These are phyloP conservation scores for Penicillium cinerascens DNA, from an alignment of 495 filamentous ascomycete species.

Conservation along the genomic window DNA sequence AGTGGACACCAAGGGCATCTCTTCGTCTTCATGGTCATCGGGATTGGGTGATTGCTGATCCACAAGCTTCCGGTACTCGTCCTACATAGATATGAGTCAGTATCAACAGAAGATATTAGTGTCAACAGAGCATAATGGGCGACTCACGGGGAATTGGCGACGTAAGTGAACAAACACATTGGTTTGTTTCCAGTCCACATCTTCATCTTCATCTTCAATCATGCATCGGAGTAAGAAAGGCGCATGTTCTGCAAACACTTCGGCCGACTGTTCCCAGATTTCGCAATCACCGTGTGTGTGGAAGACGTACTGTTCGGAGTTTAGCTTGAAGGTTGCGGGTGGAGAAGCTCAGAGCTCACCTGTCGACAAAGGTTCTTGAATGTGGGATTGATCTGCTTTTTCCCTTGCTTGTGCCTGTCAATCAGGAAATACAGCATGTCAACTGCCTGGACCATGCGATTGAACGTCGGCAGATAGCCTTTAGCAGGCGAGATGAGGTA, in stretches of 20 bases:
- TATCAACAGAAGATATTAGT: neutral
- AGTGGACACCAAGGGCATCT: conserved; percentile 20
- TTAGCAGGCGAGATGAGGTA: conserved; percentile 64
- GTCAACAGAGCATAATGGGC: neutral
- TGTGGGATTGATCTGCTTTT: conserved; percentile 36
- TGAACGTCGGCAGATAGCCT: conserved; percentile 58
- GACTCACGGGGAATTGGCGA: conserved; percentile 45
- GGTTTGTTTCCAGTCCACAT: conserved; percentile 52
- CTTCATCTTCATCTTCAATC: conserved; percentile 55
- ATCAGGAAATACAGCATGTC: conserved; percentile 65
- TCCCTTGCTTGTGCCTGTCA: conserved; percentile 44
- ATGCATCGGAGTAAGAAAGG: conserved; percentile 56
- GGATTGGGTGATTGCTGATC: conserved; percentile 25
- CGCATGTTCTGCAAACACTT: conserved; percentile 51
- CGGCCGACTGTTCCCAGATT: conserved; percentile 45
- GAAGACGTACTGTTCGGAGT: conserved; percentile 35
- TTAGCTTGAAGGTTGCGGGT: conserved; percentile 2
- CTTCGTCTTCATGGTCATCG: conserved; percentile 24
- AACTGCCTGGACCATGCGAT: conserved; percentile 65
- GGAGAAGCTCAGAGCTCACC: conserved; percentile 25
- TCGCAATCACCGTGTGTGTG: conserved; percentile 46
- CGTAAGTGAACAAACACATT: conserved; percentile 51
- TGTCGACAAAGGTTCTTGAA: conserved; percentile 43
- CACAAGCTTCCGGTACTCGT: conserved; percentile 38
- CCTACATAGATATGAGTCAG: conserved; percentile 28